These are phyloP conservation scores for Gardenia jasminoides DNA, from an alignment of 257 asterid genomes.

Conservation along the genomic window DNA sequence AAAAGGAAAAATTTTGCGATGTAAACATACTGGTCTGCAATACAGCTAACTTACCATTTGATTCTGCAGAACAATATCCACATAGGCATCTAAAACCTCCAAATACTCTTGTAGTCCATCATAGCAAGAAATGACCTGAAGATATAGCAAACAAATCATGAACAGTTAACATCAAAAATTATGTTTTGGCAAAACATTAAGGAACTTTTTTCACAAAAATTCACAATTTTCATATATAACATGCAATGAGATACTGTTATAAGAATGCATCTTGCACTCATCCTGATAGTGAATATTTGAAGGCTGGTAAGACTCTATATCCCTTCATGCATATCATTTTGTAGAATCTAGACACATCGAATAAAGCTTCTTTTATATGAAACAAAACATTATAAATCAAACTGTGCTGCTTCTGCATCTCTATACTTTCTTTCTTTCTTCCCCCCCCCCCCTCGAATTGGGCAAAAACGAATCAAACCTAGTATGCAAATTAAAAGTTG, in stretches of 20 bases:
- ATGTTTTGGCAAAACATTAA: background rate
- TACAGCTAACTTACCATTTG: conserved; percentile 51
- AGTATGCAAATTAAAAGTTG: background rate
- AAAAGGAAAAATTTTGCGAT: background rate
- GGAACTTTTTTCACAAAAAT: background rate
- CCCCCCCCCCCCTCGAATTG: too few relatives aligned
- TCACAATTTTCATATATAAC: background rate
- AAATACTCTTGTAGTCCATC: conserved; percentile 52
- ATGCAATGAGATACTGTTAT: background rate
- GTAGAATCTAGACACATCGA: background rate
- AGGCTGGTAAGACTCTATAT: background rate
- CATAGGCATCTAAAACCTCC: conserved; percentile 64
- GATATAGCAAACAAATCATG: background rate
- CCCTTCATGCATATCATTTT: background rate
- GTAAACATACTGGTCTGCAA: background rate
- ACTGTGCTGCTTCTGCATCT: background rate
- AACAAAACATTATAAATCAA: too few relatives aligned
- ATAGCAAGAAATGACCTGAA: conserved; percentile 67
- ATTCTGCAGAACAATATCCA: conserved; percentile 70
- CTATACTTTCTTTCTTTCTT: background rate
- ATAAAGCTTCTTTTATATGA: background rate
- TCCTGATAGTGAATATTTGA: background rate
- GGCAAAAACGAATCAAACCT: background rate
- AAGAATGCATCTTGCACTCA: background rate
- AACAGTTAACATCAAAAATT: background rate